Evolutionary conservation across 2,329 filamentous ascomycete species (phyloP).

Genomic region (Pseudogymnoascus sp.): DNA sequence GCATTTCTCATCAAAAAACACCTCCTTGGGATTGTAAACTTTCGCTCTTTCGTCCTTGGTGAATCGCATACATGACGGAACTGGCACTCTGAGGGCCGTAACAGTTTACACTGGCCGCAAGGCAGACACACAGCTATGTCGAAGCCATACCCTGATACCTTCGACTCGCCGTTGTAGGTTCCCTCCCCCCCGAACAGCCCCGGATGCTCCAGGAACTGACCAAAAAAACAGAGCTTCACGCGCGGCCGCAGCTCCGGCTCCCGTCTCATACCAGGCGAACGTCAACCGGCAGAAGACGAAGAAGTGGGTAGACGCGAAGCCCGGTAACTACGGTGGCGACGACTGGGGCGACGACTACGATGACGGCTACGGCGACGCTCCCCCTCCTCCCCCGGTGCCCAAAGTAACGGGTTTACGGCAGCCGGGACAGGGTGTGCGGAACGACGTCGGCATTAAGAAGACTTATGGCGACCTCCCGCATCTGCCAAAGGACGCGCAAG

Average conservation of each 20-base stretch:
- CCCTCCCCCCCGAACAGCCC: not conserved
- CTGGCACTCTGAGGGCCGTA: constrained; percentile 4
- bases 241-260: constrained; percentile 21
- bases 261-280: constrained; percentile 63
- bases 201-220: not conserved
- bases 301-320: constrained; percentile 90
- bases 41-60: not conserved
- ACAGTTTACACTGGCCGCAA: not conserved
- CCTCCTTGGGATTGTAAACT: not conserved
- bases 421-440: constrained; percentile 29
- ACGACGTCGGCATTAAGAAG: constrained; percentile 18
- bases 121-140: constrained; percentile 22
- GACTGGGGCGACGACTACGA: constrained; percentile 77
- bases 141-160: constrained; percentile 25
- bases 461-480: constrained; percentile 27
- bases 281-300: constrained; percentile 83
- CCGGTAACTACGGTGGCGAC: constrained; percentile 81
- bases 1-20: not conserved
- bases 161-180: constrained; percentile 26
- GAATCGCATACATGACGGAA: constrained; percentile 10
- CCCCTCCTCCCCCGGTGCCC: constrained; percentile 33
- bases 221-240: constrained; percentile 16
- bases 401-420: constrained; percentile 38
- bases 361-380: constrained; percentile 43
- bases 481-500: constrained; percentile 15